Conservation (phyloP, 768 basidiomycete genomes). For the Naematelia encephala region DNA sequence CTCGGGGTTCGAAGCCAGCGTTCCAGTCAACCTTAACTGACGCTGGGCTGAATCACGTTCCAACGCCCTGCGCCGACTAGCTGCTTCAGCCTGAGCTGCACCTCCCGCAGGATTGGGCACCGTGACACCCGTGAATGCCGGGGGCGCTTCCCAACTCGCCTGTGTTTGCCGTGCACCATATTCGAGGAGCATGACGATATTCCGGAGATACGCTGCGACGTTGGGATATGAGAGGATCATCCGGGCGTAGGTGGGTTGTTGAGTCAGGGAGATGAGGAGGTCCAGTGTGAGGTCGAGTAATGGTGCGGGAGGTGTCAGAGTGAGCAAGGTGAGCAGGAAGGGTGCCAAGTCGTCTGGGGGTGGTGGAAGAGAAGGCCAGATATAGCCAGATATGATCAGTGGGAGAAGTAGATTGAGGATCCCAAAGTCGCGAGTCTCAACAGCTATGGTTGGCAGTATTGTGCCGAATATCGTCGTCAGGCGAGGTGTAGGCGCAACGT, state of each 20-base stretch:
- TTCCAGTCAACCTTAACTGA: conserved; percentile 24
- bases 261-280: conserved; percentile 64
- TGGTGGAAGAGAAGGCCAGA: conserved; percentile 22
- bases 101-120: conserved; percentile 31
- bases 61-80: conserved; percentile 17
- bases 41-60: conserved; percentile 31
- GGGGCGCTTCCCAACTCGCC: conserved; percentile 9
- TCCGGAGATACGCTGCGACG: conserved; percentile 29
- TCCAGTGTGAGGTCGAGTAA: conserved; percentile 66
- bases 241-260: conserved; percentile 66
- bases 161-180: conserved; percentile 10
- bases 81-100: conserved; percentile 15
- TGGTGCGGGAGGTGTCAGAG: conserved; percentile 51
- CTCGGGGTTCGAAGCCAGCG: conserved; percentile 14
- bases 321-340: conserved; percentile 35
- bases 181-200: conserved; percentile 24
- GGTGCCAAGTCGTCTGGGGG: conserved; percentile 23
- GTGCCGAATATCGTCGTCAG: conserved; percentile 8
- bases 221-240: conserved; percentile 49
- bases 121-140: conserved; percentile 5
- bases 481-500: neutral
- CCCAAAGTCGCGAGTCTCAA: conserved; percentile 37
- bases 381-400: conserved; percentile 34
- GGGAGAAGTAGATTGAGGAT: conserved; percentile 37
- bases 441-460: conserved; percentile 32